These are phyloP conservation scores for Ophiostoma pallidulum DNA, from an alignment of 2,329 filamentous ascomycete species.

Conservation along the genomic window DNA sequence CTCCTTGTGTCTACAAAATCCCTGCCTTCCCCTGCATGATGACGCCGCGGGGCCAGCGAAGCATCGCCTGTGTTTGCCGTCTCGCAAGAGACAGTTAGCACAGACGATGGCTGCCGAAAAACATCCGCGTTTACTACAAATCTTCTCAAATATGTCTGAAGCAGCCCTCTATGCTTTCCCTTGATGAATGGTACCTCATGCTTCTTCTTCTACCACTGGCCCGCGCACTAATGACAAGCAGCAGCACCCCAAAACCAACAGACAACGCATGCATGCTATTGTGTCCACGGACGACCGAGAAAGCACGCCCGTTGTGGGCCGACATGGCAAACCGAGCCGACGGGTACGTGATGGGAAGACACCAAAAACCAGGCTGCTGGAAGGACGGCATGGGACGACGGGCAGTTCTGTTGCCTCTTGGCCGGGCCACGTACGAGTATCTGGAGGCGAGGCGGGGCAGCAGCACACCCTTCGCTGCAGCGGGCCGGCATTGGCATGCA, in stretches of 20 bases:
- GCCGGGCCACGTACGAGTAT: no score
- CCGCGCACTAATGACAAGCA: background rate
- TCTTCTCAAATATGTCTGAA: conserved; percentile 26
- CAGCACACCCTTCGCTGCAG: no score
- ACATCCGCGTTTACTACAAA: conserved; percentile 35
- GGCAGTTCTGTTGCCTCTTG: no score
- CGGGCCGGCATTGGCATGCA: background rate
- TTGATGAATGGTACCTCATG: conserved; percentile 14
- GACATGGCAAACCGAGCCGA: no score
- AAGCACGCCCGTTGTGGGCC: no score
- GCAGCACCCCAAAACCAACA: background rate
- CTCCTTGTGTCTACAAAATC: background rate
- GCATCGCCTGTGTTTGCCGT: conserved; percentile 16
- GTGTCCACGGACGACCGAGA: no score
- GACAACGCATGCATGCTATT: no score
- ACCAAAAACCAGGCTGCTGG: no score
- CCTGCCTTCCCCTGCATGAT: conserved; percentile 20
- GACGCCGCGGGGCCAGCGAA: conserved; percentile 33
- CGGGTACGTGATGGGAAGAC: no score
- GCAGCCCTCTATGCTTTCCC: background rate
- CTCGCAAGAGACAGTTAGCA: background rate
- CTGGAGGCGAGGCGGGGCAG: no score
- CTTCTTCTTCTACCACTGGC: background rate
- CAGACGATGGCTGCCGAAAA: conserved; percentile 34
- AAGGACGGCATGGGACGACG: no score